Evolutionary conservation across 805 yeast species (phyloP).

Genomic region (Schwanniomyces occidentalis): DNA sequence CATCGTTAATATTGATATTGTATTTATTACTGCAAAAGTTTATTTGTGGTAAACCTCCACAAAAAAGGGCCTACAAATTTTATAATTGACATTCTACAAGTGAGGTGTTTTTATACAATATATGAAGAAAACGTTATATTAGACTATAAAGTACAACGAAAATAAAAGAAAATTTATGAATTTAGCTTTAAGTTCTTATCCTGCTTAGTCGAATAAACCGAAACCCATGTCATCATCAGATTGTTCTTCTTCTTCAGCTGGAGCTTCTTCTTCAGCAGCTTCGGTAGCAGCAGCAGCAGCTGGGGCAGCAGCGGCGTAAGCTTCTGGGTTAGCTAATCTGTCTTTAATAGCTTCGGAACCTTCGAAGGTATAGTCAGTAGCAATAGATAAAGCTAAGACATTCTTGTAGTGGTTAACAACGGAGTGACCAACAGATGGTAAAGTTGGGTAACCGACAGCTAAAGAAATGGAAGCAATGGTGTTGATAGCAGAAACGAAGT

Average conservation of each 20-base stretch:
- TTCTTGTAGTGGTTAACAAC: conserved; percentile 99
- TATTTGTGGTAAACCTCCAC: not conserved
- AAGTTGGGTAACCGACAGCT: conserved; percentile 99
- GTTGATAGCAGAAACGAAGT: conserved; percentile 90
- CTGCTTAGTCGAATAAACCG: conserved; percentile 94
- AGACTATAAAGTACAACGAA: too few species aligned
- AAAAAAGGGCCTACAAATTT: not conserved
- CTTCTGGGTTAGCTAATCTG: conserved; percentile 99
- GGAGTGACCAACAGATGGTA: conserved; percentile 99
- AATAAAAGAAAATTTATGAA: too few species aligned
- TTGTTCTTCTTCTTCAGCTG: conserved; percentile 71
- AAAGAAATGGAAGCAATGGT: conserved; percentile 94
- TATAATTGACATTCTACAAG: too few species aligned
- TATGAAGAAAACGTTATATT: too few species aligned
- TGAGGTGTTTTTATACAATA: too few species aligned
- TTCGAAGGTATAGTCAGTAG: conserved; percentile 98
- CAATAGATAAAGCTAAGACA: conserved; percentile 95
- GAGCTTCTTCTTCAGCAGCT: conserved; percentile 61
- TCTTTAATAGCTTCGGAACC: conserved; percentile 99
- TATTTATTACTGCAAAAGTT: not conserved
- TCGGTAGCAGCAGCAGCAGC: conserved; percentile 82
- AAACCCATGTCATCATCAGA: conserved; percentile 91
- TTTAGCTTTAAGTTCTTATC: too few species aligned
- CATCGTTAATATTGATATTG: too few species aligned
- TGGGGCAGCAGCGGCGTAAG: conserved; percentile 99